A percentile compares a stretch with the other conserved stretches of the same genome.
phyloP scores from a whole-genome alignment of 2,329 filamentous ascomycete species.

The Nothophoma quercina region DNA sequence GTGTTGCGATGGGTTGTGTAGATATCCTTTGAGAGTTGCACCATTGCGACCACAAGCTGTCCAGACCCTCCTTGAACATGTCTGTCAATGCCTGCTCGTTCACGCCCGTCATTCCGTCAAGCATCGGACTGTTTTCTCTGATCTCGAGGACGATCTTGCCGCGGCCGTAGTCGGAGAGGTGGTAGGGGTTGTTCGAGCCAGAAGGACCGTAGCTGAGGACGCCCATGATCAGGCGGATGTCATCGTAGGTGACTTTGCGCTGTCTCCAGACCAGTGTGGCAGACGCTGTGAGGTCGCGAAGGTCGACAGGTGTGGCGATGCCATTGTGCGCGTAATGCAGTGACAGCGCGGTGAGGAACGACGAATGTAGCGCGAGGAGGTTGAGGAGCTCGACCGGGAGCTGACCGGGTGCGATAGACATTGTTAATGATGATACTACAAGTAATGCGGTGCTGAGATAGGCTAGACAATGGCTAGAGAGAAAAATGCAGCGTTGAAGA shows the following conservation, averaged over 20 bases:
- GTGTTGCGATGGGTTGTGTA: slow-evolving; percentile 40
- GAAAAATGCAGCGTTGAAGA: slow-evolving; percentile 17
- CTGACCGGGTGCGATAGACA: slow-evolving; percentile 41
- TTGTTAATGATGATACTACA: slow-evolving; percentile 29
- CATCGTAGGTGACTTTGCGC: slow-evolving; percentile 54
- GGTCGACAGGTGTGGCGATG: slow-evolving; percentile 53
- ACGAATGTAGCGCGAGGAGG: slow-evolving; percentile 55
- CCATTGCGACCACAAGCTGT: slow-evolving; percentile 56
- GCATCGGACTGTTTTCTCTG: slow-evolving; percentile 38
- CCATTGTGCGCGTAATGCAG: slow-evolving; percentile 60
- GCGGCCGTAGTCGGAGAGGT: slow-evolving; percentile 53
- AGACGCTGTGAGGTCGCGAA: slow-evolving; percentile 50
- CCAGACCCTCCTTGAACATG: slow-evolving; percentile 59
- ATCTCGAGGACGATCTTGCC: slow-evolving; percentile 54
- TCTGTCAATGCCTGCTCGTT: slow-evolving; percentile 59
- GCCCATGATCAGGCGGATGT: slow-evolving; percentile 57
- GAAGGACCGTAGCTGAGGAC: slow-evolving; percentile 45
- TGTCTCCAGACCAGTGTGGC: slow-evolving; percentile 56
- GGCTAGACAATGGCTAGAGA: slow-evolving; percentile 11
- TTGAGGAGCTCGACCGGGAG: slow-evolving; percentile 54
- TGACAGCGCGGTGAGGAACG: slow-evolving; percentile 59
- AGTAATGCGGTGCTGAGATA: slow-evolving; percentile 31
- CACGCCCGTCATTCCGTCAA: slow-evolving; percentile 40
- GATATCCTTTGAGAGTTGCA: slow-evolving; percentile 34
- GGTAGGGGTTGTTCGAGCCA: slow-evolving; percentile 45